Base-by-base conservation (phyloP, 768 basidiomycete species). In the Jaapia argillacea region DNA sequence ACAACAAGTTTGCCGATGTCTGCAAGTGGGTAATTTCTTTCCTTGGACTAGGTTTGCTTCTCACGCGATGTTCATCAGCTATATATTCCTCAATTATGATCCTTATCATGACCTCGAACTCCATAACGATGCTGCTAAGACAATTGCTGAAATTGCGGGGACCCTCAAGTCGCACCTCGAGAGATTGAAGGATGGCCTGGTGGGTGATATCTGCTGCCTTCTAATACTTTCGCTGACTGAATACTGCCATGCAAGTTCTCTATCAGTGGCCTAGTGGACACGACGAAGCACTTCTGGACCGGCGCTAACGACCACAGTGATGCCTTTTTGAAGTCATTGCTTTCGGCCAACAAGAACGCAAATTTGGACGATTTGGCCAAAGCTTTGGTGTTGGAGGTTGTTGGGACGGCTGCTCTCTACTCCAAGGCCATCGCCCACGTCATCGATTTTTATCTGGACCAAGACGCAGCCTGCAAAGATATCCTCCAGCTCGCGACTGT, bases 81-180 rank as follows among this genome's bases (percentile, higher is more conserved):
- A 50, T 43, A 44, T 58, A 16, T 59, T 59, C 52, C 33, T 62
- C 42, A 53, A 61, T 42, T 45, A 44, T n/a, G 46, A 51, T 28
- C 44, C 46, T 5, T 42, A 45, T 16, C 24, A 33, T n/a, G 49
- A 55, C 27, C 47, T 49, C 49, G 36, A 45, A 5, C 43, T 55
- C n/a, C 41, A 40, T 13, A 23, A 47, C 24, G 41, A 45, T 4
- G 46, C 52, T 5, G 21, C 21, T 4, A 43, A 43, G 22, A 43
- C 46, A 21, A 45, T 47, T 16, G 38, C 44, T 18, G 36, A 40
- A 2, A 21, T 54, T 6, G 18, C 48, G 20, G 20, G 21, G 2
- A 25, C 22, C 23, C 44, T 52, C 24, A 39, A 46, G 24, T 22
- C 26, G 12, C 45, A 49, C 31, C 36, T 54, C 5, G 31, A 47